Percentiles rank a stretch among this genome's conserved stretches.
These are phyloP conservation scores for Lycium barbarum DNA, from an alignment of 257 asterid species.

Conservation along the genomic window DNA sequence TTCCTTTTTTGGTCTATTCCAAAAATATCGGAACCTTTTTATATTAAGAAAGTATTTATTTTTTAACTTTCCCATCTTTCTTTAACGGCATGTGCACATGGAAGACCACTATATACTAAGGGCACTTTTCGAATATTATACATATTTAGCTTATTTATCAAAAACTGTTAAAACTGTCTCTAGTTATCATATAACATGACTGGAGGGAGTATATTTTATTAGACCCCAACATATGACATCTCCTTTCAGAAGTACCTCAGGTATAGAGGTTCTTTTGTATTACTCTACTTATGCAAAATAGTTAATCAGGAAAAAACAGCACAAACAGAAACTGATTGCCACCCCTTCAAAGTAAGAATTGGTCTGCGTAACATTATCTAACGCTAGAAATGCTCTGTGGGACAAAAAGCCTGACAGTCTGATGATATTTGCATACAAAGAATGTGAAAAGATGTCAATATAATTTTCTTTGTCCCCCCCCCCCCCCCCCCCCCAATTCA, in stretches of 20 bases:
- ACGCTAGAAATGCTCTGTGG: neutral
- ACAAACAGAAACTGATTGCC: slow-evolving; percentile 4
- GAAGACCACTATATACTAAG: neutral
- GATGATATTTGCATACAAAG: neutral
- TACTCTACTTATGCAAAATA: neutral
- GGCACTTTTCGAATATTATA: neutral
- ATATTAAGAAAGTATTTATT: neutral
- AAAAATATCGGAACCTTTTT: no score
- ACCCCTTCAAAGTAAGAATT: neutral
- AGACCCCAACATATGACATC: neutral
- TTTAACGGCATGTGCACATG: neutral
- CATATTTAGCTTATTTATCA: neutral
- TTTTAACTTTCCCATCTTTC: neutral
- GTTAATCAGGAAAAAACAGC: slow-evolving; percentile 12
- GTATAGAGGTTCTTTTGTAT: slow-evolving; percentile 7
- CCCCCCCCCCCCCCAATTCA: neutral
- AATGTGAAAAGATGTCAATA: neutral
- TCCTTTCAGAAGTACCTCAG: neutral
- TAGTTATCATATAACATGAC: neutral
- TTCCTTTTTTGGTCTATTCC: neutral
- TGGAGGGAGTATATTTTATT: neutral
- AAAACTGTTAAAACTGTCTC: neutral
- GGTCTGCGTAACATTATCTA: no score
- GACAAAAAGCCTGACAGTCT: neutral
- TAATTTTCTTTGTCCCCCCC: neutral